phyloP scores from a whole-genome alignment of 2,329 filamentous ascomycete species.

The Cytospora paraplurivora region DNA sequence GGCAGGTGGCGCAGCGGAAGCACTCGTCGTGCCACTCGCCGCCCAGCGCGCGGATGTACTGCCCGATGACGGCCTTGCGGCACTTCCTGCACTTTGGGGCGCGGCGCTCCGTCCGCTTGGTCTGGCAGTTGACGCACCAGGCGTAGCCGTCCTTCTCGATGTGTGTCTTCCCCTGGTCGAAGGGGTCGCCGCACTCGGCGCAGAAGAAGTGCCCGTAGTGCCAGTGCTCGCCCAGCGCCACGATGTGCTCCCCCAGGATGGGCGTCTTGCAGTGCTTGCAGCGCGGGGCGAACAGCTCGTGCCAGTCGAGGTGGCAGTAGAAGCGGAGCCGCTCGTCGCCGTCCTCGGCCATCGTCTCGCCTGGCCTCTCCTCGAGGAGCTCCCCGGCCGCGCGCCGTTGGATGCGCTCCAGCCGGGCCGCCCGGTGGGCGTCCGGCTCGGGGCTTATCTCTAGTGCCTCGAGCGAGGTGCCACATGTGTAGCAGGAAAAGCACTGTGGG shows the following conservation, averaged over 20 bases:
- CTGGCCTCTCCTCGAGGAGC: slow-evolving; percentile 62
- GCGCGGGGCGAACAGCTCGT: slow-evolving; percentile 87
- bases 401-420: slow-evolving; percentile 74
- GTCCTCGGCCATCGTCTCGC: slow-evolving; percentile 68
- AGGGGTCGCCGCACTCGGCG: slow-evolving; percentile 96
- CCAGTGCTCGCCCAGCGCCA: slow-evolving; percentile 94
- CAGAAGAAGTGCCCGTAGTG: slow-evolving; percentile 99
- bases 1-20: slow-evolving; percentile 74
- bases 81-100: slow-evolving; percentile 88
- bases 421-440: slow-evolving; percentile 74
- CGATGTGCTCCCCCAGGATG: slow-evolving; percentile 91
- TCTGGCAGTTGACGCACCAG: slow-evolving; percentile 94
- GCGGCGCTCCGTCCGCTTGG: slow-evolving; percentile 83
- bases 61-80: slow-evolving; percentile 79
- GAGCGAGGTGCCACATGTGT: slow-evolving; percentile 81
- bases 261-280: slow-evolving; percentile 97
- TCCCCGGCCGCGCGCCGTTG: slow-evolving; percentile 60
- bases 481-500: slow-evolving; percentile 89
- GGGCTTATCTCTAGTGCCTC: slow-evolving; percentile 97
- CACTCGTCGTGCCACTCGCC: slow-evolving; percentile 93
- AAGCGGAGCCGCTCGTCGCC: slow-evolving; percentile 77
- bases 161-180: slow-evolving; percentile 69
- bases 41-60: slow-evolving; percentile 86
- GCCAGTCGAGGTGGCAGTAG: slow-evolving; percentile 98
- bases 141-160: slow-evolving; percentile 97